Conservation (phyloP, 352 stramenopile genomes). For the Pythium insidiosum region DNA sequence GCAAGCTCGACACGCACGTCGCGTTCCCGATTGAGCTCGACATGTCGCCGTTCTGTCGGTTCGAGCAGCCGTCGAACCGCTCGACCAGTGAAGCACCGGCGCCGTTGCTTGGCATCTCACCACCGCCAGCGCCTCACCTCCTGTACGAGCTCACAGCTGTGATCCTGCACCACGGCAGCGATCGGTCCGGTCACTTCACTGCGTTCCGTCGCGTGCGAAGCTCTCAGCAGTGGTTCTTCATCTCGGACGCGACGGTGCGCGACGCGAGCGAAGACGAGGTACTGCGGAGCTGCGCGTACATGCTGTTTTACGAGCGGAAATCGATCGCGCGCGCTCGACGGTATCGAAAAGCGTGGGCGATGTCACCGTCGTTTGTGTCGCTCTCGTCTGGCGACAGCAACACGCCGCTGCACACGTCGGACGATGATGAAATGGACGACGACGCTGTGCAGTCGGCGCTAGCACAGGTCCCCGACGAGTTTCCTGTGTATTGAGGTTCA, state of each 20-base stretch:
- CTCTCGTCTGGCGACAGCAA: too few relatives aligned
- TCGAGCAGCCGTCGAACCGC: slow-evolving; percentile 24
- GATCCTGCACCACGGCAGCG: slow-evolving; percentile 83
- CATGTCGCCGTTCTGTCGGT: slow-evolving; percentile 70
- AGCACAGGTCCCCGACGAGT: slow-evolving; percentile 9
- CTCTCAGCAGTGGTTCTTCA: slow-evolving; percentile 71
- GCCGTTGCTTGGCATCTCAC: too few relatives aligned
- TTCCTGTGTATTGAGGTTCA: too few relatives aligned
- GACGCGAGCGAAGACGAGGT: slow-evolving; percentile 51
- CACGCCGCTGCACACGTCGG: too few relatives aligned
- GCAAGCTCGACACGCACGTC: slow-evolving; percentile 77
- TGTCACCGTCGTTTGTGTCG: too few relatives aligned
- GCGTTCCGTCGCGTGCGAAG: slow-evolving; percentile 56
- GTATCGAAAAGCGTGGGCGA: too few relatives aligned
- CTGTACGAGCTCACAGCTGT: slow-evolving; percentile 73
- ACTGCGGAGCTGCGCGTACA: slow-evolving; percentile 74
- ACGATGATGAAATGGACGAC: slow-evolving; percentile 1
- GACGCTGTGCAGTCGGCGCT: slow-evolving; percentile 1
- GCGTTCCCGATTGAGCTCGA: slow-evolving; percentile 74
- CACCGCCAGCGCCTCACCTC: too few relatives aligned
- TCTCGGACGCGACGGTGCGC: slow-evolving; percentile 76
- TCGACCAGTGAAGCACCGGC: slow-evolving; percentile 14
- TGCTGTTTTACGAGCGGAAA: slow-evolving; percentile 88
- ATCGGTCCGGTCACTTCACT: slow-evolving; percentile 80
- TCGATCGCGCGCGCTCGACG: too few relatives aligned